Conservation (phyloP, 2,329 filamentous ascomycete genomes). For the Geoglossum cookeanum region DNA sequence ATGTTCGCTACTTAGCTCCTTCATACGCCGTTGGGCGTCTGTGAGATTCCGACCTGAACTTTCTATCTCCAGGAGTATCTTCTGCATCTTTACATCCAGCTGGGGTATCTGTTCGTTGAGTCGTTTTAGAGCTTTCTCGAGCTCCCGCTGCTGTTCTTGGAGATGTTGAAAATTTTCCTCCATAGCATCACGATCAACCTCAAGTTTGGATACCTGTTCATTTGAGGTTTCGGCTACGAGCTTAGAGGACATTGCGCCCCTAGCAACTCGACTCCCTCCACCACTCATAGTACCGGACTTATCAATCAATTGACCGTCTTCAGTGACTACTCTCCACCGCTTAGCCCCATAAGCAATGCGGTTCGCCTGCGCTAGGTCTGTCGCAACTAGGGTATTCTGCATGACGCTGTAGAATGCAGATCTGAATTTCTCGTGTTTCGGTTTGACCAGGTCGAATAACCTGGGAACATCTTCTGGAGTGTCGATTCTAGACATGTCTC, state of each 20-base stretch:
- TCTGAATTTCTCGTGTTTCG: slow-evolving; percentile 70
- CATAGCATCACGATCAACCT: slow-evolving; percentile 66
- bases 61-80: slow-evolving; percentile 72
- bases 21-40: slow-evolving; percentile 67
- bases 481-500: slow-evolving; percentile 60
- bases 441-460: slow-evolving; percentile 78
- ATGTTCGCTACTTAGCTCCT: slow-evolving; percentile 66
- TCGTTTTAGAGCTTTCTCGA: slow-evolving; percentile 53
- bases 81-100: slow-evolving; percentile 79
- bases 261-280: slow-evolving; percentile 77
- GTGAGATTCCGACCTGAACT: slow-evolving; percentile 68
- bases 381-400: slow-evolving; percentile 85
- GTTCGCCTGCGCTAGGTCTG: slow-evolving; percentile 87
- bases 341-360: slow-evolving; percentile 87
- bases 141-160: slow-evolving; percentile 63
- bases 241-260: slow-evolving; percentile 92
- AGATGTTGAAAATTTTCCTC: slow-evolving; percentile 72
- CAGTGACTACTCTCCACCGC: slow-evolving; percentile 89
- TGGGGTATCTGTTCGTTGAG: slow-evolving; percentile 63
- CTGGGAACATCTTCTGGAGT: slow-evolving; percentile 87
- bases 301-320: slow-evolving; percentile 90
- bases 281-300: slow-evolving; percentile 98
- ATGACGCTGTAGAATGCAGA: slow-evolving; percentile 92
- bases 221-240: slow-evolving; percentile 70
- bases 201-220: slow-evolving; percentile 75